Conservation (phyloP, 108 stramenopile species). For the Tribonema minus region DNA sequence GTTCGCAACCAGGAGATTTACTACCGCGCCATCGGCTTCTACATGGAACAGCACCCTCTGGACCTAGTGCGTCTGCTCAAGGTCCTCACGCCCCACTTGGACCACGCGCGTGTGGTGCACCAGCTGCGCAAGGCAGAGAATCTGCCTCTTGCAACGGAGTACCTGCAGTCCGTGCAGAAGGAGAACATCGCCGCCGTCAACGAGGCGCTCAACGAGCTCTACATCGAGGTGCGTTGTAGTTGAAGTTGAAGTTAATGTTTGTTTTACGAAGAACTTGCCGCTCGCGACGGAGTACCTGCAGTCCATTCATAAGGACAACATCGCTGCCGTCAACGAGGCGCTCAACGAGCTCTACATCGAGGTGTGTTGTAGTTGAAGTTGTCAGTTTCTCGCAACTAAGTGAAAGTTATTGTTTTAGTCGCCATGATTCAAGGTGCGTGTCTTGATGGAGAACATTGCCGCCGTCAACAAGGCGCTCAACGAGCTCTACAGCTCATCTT, state of each 20-base stretch:
- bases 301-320: conserved; percentile 85
- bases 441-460: conserved; percentile 89
- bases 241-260: too few species aligned
- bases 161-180: conserved; percentile 94
- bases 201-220: conserved; percentile 95
- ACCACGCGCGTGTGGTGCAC: conserved; percentile 96
- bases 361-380: too few species aligned
- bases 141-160: conserved; percentile 81
- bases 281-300: conserved; percentile 90
- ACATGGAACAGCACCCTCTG: conserved; percentile 79
- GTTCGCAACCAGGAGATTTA: conserved; percentile 87
- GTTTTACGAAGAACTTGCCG: conserved; percentile 86
- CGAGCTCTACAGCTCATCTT: conserved; percentile 89
- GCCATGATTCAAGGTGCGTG: too few species aligned
- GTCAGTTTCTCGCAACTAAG: too few species aligned
- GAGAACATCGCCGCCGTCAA: conserved; percentile 93
- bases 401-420: too few species aligned
- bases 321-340: conserved; percentile 96
- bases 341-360: conserved; percentile 93
- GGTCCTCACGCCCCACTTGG: conserved; percentile 83
- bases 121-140: conserved; percentile 88
- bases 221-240: conserved; percentile 67
- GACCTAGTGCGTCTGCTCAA: conserved; percentile 87
- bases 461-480: conserved; percentile 98
- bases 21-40: conserved; percentile 96